These are phyloP conservation scores for Geotrichum fermentans DNA, from an alignment of 1,139 yeast species.

Conservation along the genomic window DNA sequence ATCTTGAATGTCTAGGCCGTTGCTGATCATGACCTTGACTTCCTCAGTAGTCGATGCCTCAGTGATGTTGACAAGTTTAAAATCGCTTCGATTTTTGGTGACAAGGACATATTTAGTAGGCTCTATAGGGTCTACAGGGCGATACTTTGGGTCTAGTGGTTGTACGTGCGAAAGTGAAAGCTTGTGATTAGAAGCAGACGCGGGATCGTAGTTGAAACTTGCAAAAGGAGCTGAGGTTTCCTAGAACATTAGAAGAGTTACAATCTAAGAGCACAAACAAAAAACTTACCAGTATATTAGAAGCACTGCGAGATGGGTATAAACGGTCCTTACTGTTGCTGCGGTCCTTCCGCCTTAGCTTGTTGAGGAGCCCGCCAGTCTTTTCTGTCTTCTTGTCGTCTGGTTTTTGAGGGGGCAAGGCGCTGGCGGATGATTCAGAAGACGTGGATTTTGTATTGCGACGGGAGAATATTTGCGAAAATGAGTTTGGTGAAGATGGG, in stretches of 20 bases:
- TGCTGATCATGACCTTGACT: constrained; percentile 41
- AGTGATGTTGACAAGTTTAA: constrained; percentile 46
- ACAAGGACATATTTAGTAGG: constrained; percentile 45
- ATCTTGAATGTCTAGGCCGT: constrained; percentile 42
- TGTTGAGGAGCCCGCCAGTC: constrained; percentile 18
- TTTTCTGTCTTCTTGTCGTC: constrained; percentile 1
- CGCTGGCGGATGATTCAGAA: constrained; percentile 44
- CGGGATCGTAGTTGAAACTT: constrained; percentile 1
- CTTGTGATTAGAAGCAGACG: not conserved
- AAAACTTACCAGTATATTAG: constrained; percentile 17
- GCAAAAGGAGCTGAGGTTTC: constrained; percentile 17
- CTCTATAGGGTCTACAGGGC: constrained; percentile 9
- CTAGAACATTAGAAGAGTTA: constrained; percentile 9
- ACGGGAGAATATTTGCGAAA: constrained; percentile 50
- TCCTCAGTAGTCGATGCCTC: constrained; percentile 35
- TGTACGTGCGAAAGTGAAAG: not conserved
- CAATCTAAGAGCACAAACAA: not conserved
- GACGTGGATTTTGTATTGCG: constrained; percentile 56
- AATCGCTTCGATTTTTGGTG: constrained; percentile 57
- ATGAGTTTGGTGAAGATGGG: constrained; percentile 43
- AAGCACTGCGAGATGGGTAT: constrained; percentile 16
- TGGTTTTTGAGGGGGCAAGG: not conserved
- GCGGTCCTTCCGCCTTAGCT: constrained; percentile 16
- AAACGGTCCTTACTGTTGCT: constrained; percentile 13
- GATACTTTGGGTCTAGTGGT: constrained; percentile 10